A percentile compares a stretch with the other conserved stretches of the same genome.
phyloP scores from a whole-genome alignment of 2,329 filamentous ascomycete genomes.

The Aureobasidium namibiae region DNA sequence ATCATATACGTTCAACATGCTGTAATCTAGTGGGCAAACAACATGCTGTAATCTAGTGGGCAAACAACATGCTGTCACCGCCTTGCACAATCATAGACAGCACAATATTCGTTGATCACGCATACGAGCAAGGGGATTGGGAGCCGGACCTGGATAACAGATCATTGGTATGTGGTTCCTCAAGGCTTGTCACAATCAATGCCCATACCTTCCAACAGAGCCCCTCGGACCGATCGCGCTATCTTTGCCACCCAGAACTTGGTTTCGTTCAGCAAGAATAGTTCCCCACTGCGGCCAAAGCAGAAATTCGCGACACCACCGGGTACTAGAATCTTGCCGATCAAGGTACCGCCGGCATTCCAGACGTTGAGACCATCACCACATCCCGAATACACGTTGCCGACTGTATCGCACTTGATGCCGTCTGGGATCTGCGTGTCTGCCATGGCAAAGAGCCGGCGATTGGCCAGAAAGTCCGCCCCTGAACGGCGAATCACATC shows the following conservation, averaged over 20 bases:
- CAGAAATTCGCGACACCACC: slow-evolving; percentile 28
- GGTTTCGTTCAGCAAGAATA: slow-evolving; percentile 38
- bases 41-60: neutral
- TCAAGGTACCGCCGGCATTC: slow-evolving; percentile 12
- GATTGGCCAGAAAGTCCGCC: slow-evolving; percentile 13
- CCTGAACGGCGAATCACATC: slow-evolving; percentile 23
- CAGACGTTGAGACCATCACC: slow-evolving; percentile 16
- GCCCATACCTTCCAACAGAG: slow-evolving; percentile 8
- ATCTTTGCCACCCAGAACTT: slow-evolving; percentile 12
- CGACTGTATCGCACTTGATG: slow-evolving; percentile 15
- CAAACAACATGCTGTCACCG: neutral
- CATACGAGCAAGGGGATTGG: neutral
- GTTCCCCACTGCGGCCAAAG: slow-evolving; percentile 29
- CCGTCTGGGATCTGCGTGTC: slow-evolving; percentile 14
- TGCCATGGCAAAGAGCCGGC: slow-evolving; percentile 15
- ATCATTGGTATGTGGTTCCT: too few relatives aligned
- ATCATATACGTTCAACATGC: too few relatives aligned
- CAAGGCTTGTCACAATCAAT: neutral
- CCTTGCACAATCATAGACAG: too few relatives aligned
- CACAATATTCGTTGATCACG: neutral
- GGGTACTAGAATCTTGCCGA: slow-evolving; percentile 40
- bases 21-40: too few relatives aligned
- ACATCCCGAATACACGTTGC: slow-evolving; percentile 16
- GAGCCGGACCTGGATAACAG: too few relatives aligned
- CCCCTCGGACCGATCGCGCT: slow-evolving; percentile 4